Evolutionary conservation across 1,139 yeast genomes (phyloP).

Genomic region (Yamadazyma buinensis): DNA sequence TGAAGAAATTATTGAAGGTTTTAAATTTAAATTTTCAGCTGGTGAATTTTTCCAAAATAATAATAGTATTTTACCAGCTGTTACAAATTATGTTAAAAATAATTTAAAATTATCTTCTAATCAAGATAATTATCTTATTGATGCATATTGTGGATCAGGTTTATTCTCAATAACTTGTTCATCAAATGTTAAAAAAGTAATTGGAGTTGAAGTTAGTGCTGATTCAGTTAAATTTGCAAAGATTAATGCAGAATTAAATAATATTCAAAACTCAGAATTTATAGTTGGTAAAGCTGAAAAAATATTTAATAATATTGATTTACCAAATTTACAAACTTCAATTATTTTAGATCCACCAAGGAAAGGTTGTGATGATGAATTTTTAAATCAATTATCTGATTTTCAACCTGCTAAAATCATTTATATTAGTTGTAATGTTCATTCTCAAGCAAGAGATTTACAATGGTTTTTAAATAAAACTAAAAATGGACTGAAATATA

Average conservation of each 20-base stretch:
- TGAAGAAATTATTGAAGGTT: conserved; percentile 71
- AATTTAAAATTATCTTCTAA: conserved; percentile 38
- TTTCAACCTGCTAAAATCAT: conserved; percentile 84
- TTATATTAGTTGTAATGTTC: conserved; percentile 94
- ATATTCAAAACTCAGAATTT: conserved; percentile 73
- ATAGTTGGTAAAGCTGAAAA: conserved; percentile 91
- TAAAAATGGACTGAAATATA: conserved; percentile 57
- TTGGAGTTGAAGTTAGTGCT: conserved; percentile 93
- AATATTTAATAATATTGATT: conserved; percentile 72
- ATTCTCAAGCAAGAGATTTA: conserved; percentile 92
- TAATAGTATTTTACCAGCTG: conserved; percentile 81
- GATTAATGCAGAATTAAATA: conserved; percentile 72
- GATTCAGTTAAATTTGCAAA: conserved; percentile 88
- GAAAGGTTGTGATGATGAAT: conserved; percentile 90
- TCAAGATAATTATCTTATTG: conserved; percentile 60
- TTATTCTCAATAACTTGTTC: conserved; percentile 86
- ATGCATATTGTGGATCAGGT: conserved; percentile 98
- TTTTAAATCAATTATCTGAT: conserved; percentile 76
- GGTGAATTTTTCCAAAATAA: conserved; percentile 96
- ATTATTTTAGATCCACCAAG: conserved; percentile 96
- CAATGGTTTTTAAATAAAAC: conserved; percentile 76
- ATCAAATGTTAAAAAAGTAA: conserved; percentile 69
- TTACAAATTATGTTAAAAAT: conserved; percentile 74
- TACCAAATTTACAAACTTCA: conserved; percentile 71
- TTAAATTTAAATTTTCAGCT: conserved; percentile 81